A percentile compares a stretch with the other conserved stretches of the same genome.
Evolutionary conservation across 2,329 filamentous ascomycete genomes (phyloP).

Genomic region (Venturia aucupariae): DNA sequence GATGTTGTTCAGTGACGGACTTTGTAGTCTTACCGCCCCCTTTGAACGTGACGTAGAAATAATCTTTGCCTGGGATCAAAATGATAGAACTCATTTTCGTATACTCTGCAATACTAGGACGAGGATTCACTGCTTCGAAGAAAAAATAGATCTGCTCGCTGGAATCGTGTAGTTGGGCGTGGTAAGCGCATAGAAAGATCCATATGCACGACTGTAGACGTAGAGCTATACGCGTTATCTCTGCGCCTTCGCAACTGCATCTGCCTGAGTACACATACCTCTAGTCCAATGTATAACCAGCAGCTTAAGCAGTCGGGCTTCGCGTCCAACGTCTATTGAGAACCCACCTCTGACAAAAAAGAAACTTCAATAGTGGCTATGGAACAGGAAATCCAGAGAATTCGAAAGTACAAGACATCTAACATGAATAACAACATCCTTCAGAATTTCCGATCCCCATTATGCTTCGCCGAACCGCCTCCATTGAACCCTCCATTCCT

Average conservation of each 20-base stretch:
- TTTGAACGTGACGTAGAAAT: too few relatives aligned
- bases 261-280: background rate
- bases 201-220: too few relatives aligned
- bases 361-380: background rate
- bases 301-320: background rate
- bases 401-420: slow-evolving; percentile 1
- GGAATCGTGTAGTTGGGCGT: too few relatives aligned
- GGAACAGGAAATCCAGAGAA: slow-evolving; percentile 2
- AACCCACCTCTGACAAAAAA: background rate
- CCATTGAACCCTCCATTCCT: background rate
- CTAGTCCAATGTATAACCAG: background rate
- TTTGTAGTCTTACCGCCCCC: too few relatives aligned
- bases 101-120: too few relatives aligned
- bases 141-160: too few relatives aligned
- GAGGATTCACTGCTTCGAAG: too few relatives aligned
- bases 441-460: background rate
- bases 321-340: background rate
- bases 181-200: background rate
- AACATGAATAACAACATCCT: background rate
- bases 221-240: background rate
- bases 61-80: too few relatives aligned
- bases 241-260: background rate
- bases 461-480: background rate
- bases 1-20: background rate
- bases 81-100: too few relatives aligned